Evolutionary conservation across 2,329 filamentous ascomycete genomes (phyloP).

Genomic region (Trichoderma oligosporum): DNA sequence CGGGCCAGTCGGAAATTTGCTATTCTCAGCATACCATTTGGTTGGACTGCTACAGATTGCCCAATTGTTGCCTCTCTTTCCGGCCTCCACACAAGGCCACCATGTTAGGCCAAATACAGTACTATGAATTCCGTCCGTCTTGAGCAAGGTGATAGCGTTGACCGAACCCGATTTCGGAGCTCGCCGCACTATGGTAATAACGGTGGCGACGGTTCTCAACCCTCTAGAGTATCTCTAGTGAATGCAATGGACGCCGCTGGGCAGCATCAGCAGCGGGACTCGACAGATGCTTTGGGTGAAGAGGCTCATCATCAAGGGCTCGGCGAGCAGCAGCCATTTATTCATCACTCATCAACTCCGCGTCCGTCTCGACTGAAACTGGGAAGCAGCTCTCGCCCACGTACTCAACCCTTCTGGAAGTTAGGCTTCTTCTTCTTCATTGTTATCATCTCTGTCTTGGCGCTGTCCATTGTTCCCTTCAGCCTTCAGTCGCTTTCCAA

Average conservation of each 20-base stretch:
- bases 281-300: background rate
- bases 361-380: background rate
- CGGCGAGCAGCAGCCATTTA: constrained; percentile 13
- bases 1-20: background rate
- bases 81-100: background rate
- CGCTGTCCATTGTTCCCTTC: constrained; percentile 25
- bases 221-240: background rate
- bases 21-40: background rate
- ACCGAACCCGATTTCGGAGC: background rate
- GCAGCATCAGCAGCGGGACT: background rate
- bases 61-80: background rate
- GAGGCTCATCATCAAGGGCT: background rate
- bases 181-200: background rate
- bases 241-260: constrained; percentile 11
- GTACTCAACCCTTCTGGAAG: constrained; percentile 15
- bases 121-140: background rate
- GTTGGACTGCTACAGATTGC: background rate
- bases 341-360: background rate
- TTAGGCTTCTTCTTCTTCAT: constrained; percentile 25
- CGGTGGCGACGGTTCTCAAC: background rate
- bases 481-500: constrained; percentile 19
- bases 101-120: background rate
- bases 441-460: constrained; percentile 25
- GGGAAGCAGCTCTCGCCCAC: background rate
- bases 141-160: background rate